Conservation (phyloP, 176 grass and related monocot species). For the Oryza glaberrima region DNA sequence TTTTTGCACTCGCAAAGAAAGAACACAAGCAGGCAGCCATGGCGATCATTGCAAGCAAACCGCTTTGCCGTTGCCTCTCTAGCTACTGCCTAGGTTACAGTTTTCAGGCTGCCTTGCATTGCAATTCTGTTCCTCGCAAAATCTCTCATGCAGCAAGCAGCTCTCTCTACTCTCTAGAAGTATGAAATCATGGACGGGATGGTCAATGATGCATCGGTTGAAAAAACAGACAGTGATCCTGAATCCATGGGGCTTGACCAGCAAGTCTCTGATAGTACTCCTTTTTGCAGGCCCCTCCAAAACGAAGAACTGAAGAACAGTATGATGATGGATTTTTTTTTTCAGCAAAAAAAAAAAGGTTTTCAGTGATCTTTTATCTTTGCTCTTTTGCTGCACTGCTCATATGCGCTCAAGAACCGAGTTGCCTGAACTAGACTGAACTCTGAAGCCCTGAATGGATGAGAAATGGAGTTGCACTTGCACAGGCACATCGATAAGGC, state of each 20-base stretch:
- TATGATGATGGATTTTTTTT: background rate
- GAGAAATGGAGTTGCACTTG: background rate
- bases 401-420: too few relatives aligned
- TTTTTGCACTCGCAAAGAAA: conserved; percentile 37
- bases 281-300: background rate
- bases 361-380: conserved; percentile 4
- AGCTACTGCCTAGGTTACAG: background rate
- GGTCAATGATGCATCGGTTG: background rate
- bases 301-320: background rate
- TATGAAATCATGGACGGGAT: background rate
- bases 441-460: background rate
- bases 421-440: too few relatives aligned
- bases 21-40: background rate
- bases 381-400: background rate
- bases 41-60: background rate
- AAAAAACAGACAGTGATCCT: conserved; percentile 16
- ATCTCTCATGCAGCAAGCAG: background rate
- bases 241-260: conserved; percentile 27
- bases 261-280: conserved; percentile 23
- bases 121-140: conserved; percentile 13
- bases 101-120: background rate
- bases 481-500: background rate
- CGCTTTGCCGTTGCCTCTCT: background rate
- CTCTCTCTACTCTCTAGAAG: background rate
- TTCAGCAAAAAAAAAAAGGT: background rate